Base-by-base conservation (phyloP, 2,329 filamentous ascomycete genomes). In the Botrytis sinoallii region DNA sequence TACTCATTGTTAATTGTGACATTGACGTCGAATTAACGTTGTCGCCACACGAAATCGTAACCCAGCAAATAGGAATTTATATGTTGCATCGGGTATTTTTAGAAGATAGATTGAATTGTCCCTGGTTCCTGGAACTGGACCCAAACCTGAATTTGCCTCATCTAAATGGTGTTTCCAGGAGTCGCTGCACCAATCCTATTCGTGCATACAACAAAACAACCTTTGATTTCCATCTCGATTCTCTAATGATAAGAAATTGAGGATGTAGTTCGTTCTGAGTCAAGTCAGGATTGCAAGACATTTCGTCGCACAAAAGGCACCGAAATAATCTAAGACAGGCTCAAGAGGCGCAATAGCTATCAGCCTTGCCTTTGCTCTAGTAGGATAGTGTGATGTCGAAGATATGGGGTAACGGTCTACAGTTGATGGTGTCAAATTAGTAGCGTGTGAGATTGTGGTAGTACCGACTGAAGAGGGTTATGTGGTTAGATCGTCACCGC, bases 341-440 rank as follows among this genome's bases (percentile, higher is more conserved):
- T 59, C 32, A 20, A 61, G 59, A 35, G 72, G 66, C 44, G 66
- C 67, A 70, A 40, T 73, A 29, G 46, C 64, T 38, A 59, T 65
- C 72, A 64, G 57, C 59, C 72, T 73, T 73, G 72, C 60, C 22
- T 69, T 70, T 18, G 70, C 71, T n/a, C 48, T 59, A 73, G 60
- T 32, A 40, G 40, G 25, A 52, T 38, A 38, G 68, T 46, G 57
- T 12, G n/a, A 38, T 25, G 14, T 32, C 35, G 35, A 22, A 16
- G 66, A 44, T 42, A 57, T 44, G 66, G 48, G 66, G 66, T 44
- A 57, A 44, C 12, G 25, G 48, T 68, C 66, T 57, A 42, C 42
- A 32, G 42, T 57, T 42, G 46, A 68, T n/a, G 14, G 35, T 57
- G 40, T 18, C 29, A 38, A 35, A 66, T 48, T 9, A 18, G 20